Percentiles rank a stretch among this genome's conserved stretches.
Conservation (phyloP, 1,284 basidiomycete species). For the Kalmanozyma brasiliensis region DNA sequence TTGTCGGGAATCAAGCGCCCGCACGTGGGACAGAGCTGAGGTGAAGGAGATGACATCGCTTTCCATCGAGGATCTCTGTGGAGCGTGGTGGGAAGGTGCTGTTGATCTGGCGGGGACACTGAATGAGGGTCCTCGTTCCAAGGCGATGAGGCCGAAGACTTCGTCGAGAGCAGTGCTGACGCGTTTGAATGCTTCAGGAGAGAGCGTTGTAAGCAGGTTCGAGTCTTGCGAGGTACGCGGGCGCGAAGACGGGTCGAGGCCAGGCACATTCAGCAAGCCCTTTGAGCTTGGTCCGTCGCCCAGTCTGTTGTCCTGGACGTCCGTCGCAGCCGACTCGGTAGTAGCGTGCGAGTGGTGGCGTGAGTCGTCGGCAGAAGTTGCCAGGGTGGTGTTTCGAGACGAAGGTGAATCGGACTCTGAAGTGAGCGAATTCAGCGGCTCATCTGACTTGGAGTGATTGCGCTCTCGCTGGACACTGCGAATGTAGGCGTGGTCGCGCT, state of each 20-base stretch:
- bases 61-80: constrained; percentile 35
- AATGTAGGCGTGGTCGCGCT: constrained; percentile 54
- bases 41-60: constrained; percentile 52
- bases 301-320: constrained; percentile 14
- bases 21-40: constrained; percentile 44
- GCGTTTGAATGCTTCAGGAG: constrained; percentile 60
- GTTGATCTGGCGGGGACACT: not conserved
- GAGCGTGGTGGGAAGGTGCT: not conserved
- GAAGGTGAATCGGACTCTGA: not conserved
- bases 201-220: constrained; percentile 43
- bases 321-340: not conserved
- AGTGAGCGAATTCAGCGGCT: not conserved
- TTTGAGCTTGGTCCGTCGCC: not conserved
- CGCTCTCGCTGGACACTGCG: constrained; percentile 40
- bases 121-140: constrained; percentile 18
- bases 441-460: constrained; percentile 15
- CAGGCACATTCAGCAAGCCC: constrained; percentile 10
- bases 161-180: constrained; percentile 63
- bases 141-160: constrained; percentile 55
- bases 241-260: constrained; percentile 6
- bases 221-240: constrained; percentile 23
- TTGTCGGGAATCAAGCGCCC: constrained; percentile 4
- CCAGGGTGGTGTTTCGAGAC: not conserved
- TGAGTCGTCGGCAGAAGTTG: not conserved
- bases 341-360: not conserved